Evolutionary conservation across 2,329 filamentous ascomycete genomes (phyloP).

Genomic region (Epichloe coenophiala): DNA sequence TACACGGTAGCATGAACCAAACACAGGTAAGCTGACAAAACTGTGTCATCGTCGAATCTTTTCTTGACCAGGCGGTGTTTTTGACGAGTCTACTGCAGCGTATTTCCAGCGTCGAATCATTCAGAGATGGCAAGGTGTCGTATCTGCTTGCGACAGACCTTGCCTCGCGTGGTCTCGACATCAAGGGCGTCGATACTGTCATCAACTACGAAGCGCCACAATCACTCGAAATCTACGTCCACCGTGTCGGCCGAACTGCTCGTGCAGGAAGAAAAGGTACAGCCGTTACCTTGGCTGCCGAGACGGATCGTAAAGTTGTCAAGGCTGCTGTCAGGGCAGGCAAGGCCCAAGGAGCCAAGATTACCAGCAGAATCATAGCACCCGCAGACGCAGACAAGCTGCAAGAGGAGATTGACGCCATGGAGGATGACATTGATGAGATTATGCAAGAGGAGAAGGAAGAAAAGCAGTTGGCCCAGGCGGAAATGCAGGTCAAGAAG

Average conservation of each 20-base stretch:
- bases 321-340: conserved; percentile 80
- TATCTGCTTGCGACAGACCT: conserved; percentile 89
- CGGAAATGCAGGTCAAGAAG: conserved; percentile 80
- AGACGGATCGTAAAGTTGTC: conserved; percentile 88
- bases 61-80: not conserved
- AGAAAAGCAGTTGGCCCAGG: conserved; percentile 74
- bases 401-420: conserved; percentile 55
- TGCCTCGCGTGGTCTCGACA: conserved; percentile 94
- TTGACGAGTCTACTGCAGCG: conserved; percentile 42
- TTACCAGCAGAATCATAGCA: conserved; percentile 73
- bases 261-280: conserved; percentile 81
- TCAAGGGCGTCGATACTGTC: conserved; percentile 91
- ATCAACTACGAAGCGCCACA: conserved; percentile 98
- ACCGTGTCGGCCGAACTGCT: conserved; percentile 92
- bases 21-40: conserved; percentile 54
- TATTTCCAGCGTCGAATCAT: conserved; percentile 79
- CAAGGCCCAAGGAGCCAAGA: conserved; percentile 72
- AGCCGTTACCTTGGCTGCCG: conserved; percentile 81
- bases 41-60: not conserved
- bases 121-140: conserved; percentile 73
- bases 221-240: conserved; percentile 88
- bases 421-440: conserved; percentile 72
- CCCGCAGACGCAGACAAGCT: conserved; percentile 59
- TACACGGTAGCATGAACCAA: conserved; percentile 94
- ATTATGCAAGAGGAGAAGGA: conserved; percentile 84